Base-by-base conservation (phyloP, 2,329 filamentous ascomycete species). In the Apiospora kogelbergensis region DNA sequence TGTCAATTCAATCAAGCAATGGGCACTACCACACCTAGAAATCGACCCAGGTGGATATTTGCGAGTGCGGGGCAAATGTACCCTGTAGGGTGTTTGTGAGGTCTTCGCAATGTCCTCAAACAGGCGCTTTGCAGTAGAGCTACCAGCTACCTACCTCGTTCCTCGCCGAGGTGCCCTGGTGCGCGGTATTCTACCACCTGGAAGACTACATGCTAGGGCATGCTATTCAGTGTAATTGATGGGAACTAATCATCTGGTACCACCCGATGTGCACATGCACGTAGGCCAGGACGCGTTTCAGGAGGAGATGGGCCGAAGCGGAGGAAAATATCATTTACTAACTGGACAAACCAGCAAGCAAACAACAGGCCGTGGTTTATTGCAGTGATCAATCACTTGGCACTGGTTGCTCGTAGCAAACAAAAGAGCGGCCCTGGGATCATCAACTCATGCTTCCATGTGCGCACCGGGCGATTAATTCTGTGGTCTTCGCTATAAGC, bases 231-330 rank as follows among this genome's bases (percentile, higher is more conserved):
- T 42, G 40, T 37, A 17, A 40, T 42, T 65, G 22, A 4, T 20
- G 24, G 63, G 30, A 37, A 30, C 53, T 60, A 37, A 60, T 37
- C 53, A n/a, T 42, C 30, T 60, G 30, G 53, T 60, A 37, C 30
- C 53, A 60, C 30, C 53, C 53, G 53, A 60, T 60, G 53, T 37
- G 30, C 37, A 60, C 53, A 60, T 20, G 30, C 26, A 60, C 33
- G 53, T n/a, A 37, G 53, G 22, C 53, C 65, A 73, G 63, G 63
- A 70, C 68, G 64, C 45, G 72, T 74, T 74, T 74, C 70, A 69
- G 71, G 67, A 68, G 67, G 66, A 73, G 72, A 73, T 71, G 65
- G 70, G 67, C 70, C 63, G 68, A 68, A 68, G 67, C n/a, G 66
- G 9, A 70, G 53, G 26, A 69, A 44, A 65, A 44, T 24, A 44